A percentile compares a stretch with the other conserved stretches of the same genome.
phyloP scores from a whole-genome alignment of 1,284 basidiomycete genomes.

The Rhodotorula sp. region DNA sequence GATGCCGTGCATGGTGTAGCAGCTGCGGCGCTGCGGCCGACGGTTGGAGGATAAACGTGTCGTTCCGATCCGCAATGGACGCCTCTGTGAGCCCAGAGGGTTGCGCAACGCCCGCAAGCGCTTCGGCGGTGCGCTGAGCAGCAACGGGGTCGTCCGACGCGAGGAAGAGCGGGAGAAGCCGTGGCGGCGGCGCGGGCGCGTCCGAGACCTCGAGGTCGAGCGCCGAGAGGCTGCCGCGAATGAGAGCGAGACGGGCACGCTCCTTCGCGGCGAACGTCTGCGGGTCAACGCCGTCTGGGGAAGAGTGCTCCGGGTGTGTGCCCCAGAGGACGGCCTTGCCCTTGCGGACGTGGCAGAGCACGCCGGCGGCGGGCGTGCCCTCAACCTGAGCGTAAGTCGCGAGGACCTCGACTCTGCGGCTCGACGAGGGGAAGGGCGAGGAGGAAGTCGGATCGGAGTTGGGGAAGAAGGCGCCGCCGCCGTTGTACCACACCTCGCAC shows the following conservation, averaged over 20 bases:
- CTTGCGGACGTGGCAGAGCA: slow-evolving; percentile 58
- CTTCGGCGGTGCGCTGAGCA: slow-evolving; percentile 1
- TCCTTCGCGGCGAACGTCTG: slow-evolving; percentile 46
- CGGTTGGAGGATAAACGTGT: slow-evolving; percentile 66
- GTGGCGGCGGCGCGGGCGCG: slow-evolving; percentile 19
- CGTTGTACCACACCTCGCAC: slow-evolving; percentile 60
- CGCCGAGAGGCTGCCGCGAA: slow-evolving; percentile 56
- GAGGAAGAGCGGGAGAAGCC: slow-evolving; percentile 40
- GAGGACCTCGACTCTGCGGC: slow-evolving; percentile 45
- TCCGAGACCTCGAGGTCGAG: slow-evolving; percentile 56
- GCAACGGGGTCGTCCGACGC: slow-evolving; percentile 18
- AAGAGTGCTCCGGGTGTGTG: slow-evolving; percentile 67
- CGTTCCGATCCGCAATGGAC: slow-evolving; percentile 48
- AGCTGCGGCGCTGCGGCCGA: slow-evolving; percentile 39
- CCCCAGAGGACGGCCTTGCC: slow-evolving; percentile 66
- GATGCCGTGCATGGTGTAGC: slow-evolving; percentile 23
- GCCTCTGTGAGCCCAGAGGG: neutral
- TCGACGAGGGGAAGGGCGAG: slow-evolving; percentile 43
- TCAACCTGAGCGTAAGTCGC: slow-evolving; percentile 52
- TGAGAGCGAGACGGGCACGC: slow-evolving; percentile 51
- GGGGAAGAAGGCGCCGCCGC: slow-evolving; percentile 57
- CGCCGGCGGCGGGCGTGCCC: slow-evolving; percentile 57
- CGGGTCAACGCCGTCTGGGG: slow-evolving; percentile 31
- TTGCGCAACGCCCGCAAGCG: slow-evolving; percentile 21
- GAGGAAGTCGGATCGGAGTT: neutral